Evolutionary conservation across 768 basidiomycete species (phyloP), one percentile per base, ranked within the genome.

Genomic region (Zangia roseola): DNA sequence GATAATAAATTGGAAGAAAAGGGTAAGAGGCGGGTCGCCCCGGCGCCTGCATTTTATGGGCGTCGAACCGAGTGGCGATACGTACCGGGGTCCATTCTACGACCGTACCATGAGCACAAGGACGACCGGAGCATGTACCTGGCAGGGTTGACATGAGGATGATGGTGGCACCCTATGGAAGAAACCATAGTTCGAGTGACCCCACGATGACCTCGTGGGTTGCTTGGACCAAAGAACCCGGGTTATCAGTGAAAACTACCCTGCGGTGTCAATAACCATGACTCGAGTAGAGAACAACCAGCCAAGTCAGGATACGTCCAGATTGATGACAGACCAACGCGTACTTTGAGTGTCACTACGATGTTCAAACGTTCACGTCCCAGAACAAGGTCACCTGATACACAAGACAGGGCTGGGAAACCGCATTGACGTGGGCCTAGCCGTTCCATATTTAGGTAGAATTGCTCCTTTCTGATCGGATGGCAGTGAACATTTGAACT

Each of bases 1-100:
- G 23, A 40, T 16, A 13, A 28, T 12, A 12, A 28, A 2, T 16
- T 36, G 21, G 39, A 30, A 40, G 34, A 52, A 40, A 17, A 20
- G 16, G 34, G 25, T n/a, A 45, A 21, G 16, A 17, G 10, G 7
- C 4, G 10, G 19, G 19, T 43, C 6, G 14, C 23, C 16, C 8
- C 19, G 35, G 6, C 13, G 3, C 37, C 38, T 30, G 37, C 45
- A 40, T 50, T 52, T 58, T 57, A 50, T 28, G 28, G 46, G 23
- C 34, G 12, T 13, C 19, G 0, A 26, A 9, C 26, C 5, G 10
- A 36, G 45, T 51, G 56, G 38, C 43, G n/a, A 20, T 56, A 33
- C 39, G 31, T 12, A 1, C 40, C 41, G 41, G 49, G 34, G 39
- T 24, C 1, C 31, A 37, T 30, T 16, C 24, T 10, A 14, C 1